Base-by-base conservation (phyloP, 805 yeast species). In the Sungouiella thailandica region DNA sequence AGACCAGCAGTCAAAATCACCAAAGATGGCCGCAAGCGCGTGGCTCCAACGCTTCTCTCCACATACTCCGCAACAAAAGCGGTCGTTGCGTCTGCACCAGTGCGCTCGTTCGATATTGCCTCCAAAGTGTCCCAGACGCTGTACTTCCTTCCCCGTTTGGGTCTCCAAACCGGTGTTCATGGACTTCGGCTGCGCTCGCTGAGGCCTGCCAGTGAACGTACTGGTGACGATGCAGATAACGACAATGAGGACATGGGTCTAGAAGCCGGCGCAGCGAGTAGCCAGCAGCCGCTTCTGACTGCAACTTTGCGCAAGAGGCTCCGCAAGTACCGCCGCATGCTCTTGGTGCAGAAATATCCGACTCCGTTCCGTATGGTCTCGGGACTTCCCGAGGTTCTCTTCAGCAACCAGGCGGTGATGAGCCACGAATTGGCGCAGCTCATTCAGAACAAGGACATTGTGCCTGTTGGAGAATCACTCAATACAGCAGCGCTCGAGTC, bases 21-120 rank as follows among this genome's bases (percentile, higher is more conserved):
- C 1, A 83, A 84, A 46, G 80, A 81, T 24, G 93, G 93, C 4
- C 78, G 76, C 49, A 83, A 83, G 46, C 60, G 93, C 44, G 87
- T 84, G 2, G 74, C 84, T 1, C 94, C 93, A 4, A 65, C 78
- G 15, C 55, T 83, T 10, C 69, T 83, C 3, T 76, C 89, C 1
- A 52, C 65, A 1, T 49, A 73, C 1, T 53, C 68, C 11, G 51
- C 56, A 17, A 46, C 59, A 7, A 31, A 40, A 35, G 16, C 40
- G 32, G 30, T 29, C 26, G 27, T 40, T 17, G 25, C 43, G 31
- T 30, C 47, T 34, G 31, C 50, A 40, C 37, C 35, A 31, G 31
- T 33, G n/a, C 53, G 55, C 32, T 55, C 45, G 25, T 39, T 43
- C 19, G 47, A 43, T 31, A 50, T 40, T 32, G 55, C 40, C 33